Evolutionary conservation across 768 basidiomycete genomes (phyloP), one percentile per base, ranked within the genome.

Genomic region (Boletus barrowsii): DNA sequence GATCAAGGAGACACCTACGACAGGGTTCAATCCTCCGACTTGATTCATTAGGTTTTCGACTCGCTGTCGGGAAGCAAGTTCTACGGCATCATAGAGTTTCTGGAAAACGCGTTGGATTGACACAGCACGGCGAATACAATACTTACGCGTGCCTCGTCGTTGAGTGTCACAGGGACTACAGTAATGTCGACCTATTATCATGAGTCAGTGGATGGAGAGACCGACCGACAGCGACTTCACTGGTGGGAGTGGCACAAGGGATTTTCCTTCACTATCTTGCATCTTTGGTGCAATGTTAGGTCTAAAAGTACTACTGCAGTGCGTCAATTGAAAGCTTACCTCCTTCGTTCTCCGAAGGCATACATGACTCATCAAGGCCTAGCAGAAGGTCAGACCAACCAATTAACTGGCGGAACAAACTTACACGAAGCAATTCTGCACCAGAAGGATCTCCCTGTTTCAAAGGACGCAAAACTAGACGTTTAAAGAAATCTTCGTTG

Each of bases 301-400:
- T 24, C 29, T 32, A 13, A 49, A 32, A 29, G 42, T 29, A 8
- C 3, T 13, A 14, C 8, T 29, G 29, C n/a, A 42, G 46, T 5
- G 7, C n/a, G 1, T 43, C 8, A 5, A 46, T n/a, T 18, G 39
- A 62, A 40, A 41, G 42, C 61, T 42, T 33, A 82, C 87, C 73
- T 93, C 90, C 69, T 93, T 93, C 15, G 90, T 93, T 41, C 91
- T 80, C 24, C 90, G 84, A 43, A 92, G 83, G 60, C 90, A 92
- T 32, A 83, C 76, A 10, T 88, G 85, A 51, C 76, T 82, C 89
- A 92, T 92, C 17, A 92, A 67, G 11, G 83, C 83, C 88, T 91
- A 54, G 4, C 57, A 30, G 30, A 51, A 50, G 51, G 40, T 56
- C 39, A 68, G 36, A 20, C 53, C 24, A 30, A 35, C 0, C 10